A percentile compares a stretch with the other conserved stretches of the same genome.
Conservation (phyloP, 495 filamentous ascomycete genomes). For the Pyrenula aspistea region DNA sequence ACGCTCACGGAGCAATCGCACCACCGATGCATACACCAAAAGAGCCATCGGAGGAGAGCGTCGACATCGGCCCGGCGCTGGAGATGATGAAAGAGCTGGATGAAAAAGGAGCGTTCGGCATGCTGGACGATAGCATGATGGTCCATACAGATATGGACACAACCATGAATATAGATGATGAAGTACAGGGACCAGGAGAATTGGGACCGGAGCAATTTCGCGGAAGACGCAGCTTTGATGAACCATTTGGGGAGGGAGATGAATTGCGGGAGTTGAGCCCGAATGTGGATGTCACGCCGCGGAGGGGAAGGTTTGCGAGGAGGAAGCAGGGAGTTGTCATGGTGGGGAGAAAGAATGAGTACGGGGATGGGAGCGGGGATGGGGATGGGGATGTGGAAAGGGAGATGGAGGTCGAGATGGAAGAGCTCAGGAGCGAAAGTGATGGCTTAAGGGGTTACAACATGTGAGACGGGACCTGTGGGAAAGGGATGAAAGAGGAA, state of each 20-base stretch:
- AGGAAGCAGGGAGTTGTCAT: constrained; percentile 13
- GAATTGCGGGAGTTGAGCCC: constrained; percentile 30
- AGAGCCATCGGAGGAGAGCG: constrained; percentile 30
- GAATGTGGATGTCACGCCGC: constrained; percentile 9
- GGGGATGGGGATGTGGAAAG: constrained; percentile 25
- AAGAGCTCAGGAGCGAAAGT: constrained; percentile 31
- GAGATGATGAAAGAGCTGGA: constrained; percentile 19
- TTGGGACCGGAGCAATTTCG: background rate
- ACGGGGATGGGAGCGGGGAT: constrained; percentile 3
- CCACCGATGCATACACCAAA: constrained; percentile 16
- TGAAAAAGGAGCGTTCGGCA: constrained; percentile 12
- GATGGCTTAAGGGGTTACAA: constrained; percentile 37
- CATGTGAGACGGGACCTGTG: no score
- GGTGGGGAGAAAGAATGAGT: constrained; percentile 8
- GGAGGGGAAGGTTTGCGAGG: constrained; percentile 9
- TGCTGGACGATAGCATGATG: background rate
- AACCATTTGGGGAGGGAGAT: constrained; percentile 37
- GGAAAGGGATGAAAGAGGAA: no score
- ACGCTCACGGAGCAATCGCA: constrained; percentile 23
- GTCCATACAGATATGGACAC: background rate
- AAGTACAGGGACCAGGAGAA: background rate
- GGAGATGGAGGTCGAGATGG: constrained; percentile 35
- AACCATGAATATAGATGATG: background rate
- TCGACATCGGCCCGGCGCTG: constrained; percentile 20
- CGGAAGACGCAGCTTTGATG: constrained; percentile 9